Evolutionary conservation across 1,284 basidiomycete genomes (phyloP).

Genomic region (Ustilago loliicola): DNA sequence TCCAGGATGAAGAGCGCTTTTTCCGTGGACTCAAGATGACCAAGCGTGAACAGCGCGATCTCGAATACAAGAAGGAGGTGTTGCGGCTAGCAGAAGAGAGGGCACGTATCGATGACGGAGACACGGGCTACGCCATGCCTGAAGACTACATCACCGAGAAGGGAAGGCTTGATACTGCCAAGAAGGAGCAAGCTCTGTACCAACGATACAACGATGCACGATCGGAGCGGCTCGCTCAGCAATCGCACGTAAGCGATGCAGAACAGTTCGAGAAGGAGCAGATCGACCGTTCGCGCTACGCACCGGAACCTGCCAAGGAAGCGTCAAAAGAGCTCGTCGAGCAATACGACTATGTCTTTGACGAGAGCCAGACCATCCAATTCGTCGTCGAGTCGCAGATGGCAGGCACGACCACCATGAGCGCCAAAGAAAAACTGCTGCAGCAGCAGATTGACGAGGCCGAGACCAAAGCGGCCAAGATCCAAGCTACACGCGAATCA

Average conservation of each 20-base stretch:
- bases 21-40: slow-evolving; percentile 75
- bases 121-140: slow-evolving; percentile 59
- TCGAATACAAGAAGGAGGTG: slow-evolving; percentile 93
- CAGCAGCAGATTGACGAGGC: slow-evolving; percentile 91
- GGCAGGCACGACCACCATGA: slow-evolving; percentile 73
- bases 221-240: slow-evolving; percentile 73
- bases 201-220: slow-evolving; percentile 83
- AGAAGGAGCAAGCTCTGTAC: slow-evolving; percentile 92
- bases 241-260: slow-evolving; percentile 93
- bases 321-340: slow-evolving; percentile 45
- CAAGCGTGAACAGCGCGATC: slow-evolving; percentile 82
- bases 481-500: slow-evolving; percentile 65
- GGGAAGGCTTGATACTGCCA: slow-evolving; percentile 97
- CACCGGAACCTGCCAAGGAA: slow-evolving; percentile 78
- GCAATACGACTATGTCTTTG: slow-evolving; percentile 94
- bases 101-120: slow-evolving; percentile 86
- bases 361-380: slow-evolving; percentile 95
- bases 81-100: slow-evolving; percentile 92
- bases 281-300: slow-evolving; percentile 79
- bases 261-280: slow-evolving; percentile 91
- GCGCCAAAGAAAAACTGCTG: slow-evolving; percentile 86
- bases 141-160: slow-evolving; percentile 95
- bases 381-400: slow-evolving; percentile 85
- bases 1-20: slow-evolving; percentile 66
- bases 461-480: slow-evolving; percentile 74